Evolutionary conservation across 495 filamentous ascomycete species (phyloP), one percentile per base, ranked within the genome.

Genomic region (Penicillium egyptiacum): DNA sequence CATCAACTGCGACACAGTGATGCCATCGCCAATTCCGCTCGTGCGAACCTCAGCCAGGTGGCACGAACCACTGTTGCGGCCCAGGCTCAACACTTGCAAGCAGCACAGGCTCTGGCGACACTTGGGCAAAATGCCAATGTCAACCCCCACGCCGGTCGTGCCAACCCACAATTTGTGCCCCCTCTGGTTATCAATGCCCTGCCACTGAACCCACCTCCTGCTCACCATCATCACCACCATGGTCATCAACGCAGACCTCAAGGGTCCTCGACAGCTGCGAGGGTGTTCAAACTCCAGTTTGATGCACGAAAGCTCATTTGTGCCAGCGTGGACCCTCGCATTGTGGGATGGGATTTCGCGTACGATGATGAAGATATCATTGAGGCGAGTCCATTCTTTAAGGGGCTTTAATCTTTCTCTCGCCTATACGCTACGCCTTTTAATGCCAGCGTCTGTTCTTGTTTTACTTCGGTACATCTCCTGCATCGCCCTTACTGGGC

Each of bases 251-350:
- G 43, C 46, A 57, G 39, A 40, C 61, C 57, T 45, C 20, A 42
- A 8, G 48, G 14, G 14, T 20, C 60, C n/a, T 45, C 17, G 19
- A 22, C 20, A 11, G 25, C 57, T 62, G 16, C 70, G 66, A 22
- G 94, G 26, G 90, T 98, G n/a, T 98, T 97, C 76, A 98, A 98
- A 73, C 79, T 98, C 25, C 95, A 98, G 75, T 98, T 97, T 63
- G 94, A 98, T 65, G 87, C 92, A 0, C 81, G 93, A 44, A 86
- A 92, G 67, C 96, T 98, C 69, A 89, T 98, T 52, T 96, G 92
- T 73, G 96, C 93, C 61, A 90, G 87, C 46, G 91, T 96, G 64
- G 88, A 94, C 55, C 88, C 86, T 30, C 85, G 87, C 49, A 98
- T 98, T 58, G 90, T 98, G 4, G 94, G 92, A 4, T 98, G 94